Base-by-base conservation (phyloP, 2,329 filamentous ascomycete species). In the Paecilomyces formosus region DNA sequence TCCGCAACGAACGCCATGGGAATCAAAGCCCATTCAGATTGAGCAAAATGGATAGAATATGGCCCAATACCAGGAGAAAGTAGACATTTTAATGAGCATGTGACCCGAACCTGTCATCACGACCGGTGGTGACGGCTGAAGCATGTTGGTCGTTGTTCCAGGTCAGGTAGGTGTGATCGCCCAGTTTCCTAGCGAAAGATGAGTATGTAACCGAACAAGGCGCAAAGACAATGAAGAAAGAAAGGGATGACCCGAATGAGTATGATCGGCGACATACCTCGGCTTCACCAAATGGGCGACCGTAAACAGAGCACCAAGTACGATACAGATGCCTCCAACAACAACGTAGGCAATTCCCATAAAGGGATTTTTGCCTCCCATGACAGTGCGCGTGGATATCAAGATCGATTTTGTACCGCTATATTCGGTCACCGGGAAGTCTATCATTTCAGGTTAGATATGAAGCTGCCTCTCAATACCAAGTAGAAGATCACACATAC, bases 291-390 rank as follows among this genome's bases (percentile, higher is more conserved):
- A 81, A 77, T 97, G 92, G 0, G 91, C 92, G 61, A 91, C 82
- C 33, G 93, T 92, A 77, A 99, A 99, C 57, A 97, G 72, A 26
- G 85, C 85, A 55, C 94, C 94, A 8, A 99, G 84, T 28, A 97
- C 72, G 66, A 99, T 88, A 78, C 94, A 99, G 60, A 97, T 82
- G 54, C 93, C 94, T 58, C 92, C 93, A 11, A 99, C 91, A 15
- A 96, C 91, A 28, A 97, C 82, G 75, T 97, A 99, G 39, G 92
- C 92, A 66, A 99, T 99, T 53, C 94, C 94, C 55, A 97, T 84
- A 81, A 97, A 97, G 26, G 90, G 88, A 73, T 99, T 99, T 70
- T 89, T 90, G 66, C 94, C 94, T 59, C 94, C 94, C 82, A 99
- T 92, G 61, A 96, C 88, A 15, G 91, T 96, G 24, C 90, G 83